A percentile compares a stretch with the other conserved stretches of the same genome.
These are phyloP conservation scores for Heritiera littoralis DNA, from an alignment of 345 rosid species.

Conservation along the genomic window DNA sequence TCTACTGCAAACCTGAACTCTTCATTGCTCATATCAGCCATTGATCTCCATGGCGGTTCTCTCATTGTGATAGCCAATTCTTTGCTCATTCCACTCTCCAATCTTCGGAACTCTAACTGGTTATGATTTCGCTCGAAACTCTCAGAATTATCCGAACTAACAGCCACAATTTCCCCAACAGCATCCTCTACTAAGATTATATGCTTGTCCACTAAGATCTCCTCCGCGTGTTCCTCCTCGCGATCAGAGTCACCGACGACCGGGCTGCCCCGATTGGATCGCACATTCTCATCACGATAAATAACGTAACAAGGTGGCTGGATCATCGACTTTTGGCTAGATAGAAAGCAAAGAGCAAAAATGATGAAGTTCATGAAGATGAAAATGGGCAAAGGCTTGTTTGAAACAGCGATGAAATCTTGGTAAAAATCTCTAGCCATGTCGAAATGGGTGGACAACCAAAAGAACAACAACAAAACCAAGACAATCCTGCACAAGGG, in stretches of 20 bases:
- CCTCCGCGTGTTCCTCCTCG: neutral
- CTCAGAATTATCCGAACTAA: neutral
- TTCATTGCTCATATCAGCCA: neutral
- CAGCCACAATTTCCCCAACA: neutral
- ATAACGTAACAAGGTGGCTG: too few species aligned
- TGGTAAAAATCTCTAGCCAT: neutral
- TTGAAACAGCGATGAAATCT: neutral
- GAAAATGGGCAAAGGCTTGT: neutral
- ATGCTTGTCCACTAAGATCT: conserved; percentile 8
- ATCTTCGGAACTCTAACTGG: neutral
- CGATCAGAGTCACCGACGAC: neutral
- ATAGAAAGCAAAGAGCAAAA: neutral
- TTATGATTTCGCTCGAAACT: neutral
- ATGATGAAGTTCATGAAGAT: conserved; percentile 10
- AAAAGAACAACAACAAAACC: neutral
- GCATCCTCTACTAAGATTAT: neutral
- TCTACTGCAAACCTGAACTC: neutral
- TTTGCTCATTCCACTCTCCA: neutral
- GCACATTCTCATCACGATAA: neutral
- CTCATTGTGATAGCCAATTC: neutral
- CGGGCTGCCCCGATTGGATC: neutral
- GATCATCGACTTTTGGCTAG: neutral
- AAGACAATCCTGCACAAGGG: neutral
- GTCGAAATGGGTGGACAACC: neutral
- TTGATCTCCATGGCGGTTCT: conserved; percentile 1